Percentiles rank a stretch among this genome's conserved stretches.
phyloP scores from a whole-genome alignment of 2,329 filamentous ascomycete species.

The Rhinocladiella similis region DNA sequence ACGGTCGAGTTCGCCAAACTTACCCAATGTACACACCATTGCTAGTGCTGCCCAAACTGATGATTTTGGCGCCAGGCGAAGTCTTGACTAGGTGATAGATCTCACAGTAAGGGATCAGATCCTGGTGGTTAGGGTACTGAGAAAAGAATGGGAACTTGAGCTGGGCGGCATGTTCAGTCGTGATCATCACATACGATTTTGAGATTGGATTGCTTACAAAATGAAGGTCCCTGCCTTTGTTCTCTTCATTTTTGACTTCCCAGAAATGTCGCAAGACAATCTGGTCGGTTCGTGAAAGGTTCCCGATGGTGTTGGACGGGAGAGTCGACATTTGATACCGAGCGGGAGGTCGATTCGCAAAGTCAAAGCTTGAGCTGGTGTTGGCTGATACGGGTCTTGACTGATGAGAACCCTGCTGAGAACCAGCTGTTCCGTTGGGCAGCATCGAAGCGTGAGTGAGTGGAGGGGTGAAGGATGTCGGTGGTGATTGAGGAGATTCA shows the following conservation, averaged over 20 bases:
- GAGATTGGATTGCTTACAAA: conserved; percentile 16
- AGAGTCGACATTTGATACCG: conserved; percentile 20
- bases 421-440: conserved; percentile 14
- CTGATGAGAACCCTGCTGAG: conserved; percentile 14
- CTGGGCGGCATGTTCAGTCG: conserved; percentile 7
- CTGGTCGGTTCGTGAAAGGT: conserved; percentile 28
- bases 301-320: conserved; percentile 18
- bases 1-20: conserved; percentile 8
- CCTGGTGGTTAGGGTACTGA: conserved; percentile 22
- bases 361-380: conserved; percentile 28
- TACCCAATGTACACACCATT: conserved; percentile 30
- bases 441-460: conserved; percentile 25
- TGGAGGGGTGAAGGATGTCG: conserved; percentile 24
- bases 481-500: conserved; percentile 18
- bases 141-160: conserved; percentile 29
- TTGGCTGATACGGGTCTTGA: conserved; percentile 26
- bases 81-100: conserved; percentile 31
- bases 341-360: conserved; percentile 23
- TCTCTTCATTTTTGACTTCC: conserved; percentile 29
- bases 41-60: conserved; percentile 26
- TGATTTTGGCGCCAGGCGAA: conserved; percentile 28
- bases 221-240: conserved; percentile 27
- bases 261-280: conserved; percentile 30
- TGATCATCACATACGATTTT: too few relatives aligned
- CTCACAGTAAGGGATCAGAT: conserved; percentile 29